phyloP scores from a whole-genome alignment of 202 grass and related monocot genomes.

The Setaria viridis region DNA sequence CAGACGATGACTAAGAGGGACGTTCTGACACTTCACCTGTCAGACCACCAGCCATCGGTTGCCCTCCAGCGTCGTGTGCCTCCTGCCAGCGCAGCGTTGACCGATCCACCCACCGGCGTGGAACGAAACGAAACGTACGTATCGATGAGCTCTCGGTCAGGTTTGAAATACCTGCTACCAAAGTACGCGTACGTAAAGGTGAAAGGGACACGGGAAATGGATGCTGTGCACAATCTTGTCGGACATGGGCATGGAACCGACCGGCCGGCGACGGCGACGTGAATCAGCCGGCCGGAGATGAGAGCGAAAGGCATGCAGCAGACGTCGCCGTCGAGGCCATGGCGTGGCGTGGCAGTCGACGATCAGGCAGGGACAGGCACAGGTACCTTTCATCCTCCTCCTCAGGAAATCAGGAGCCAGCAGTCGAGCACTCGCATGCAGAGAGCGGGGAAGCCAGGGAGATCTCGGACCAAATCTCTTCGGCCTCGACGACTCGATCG shows the following conservation, averaged over 20 bases:
- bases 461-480: background rate
- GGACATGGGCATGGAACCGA: background rate
- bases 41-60: background rate
- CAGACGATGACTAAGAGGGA: background rate
- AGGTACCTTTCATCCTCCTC: too few species aligned
- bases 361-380: background rate
- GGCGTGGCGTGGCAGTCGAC: background rate
- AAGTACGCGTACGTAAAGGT: background rate
- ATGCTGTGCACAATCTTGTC: constrained; percentile 13
- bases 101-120: background rate
- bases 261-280: background rate
- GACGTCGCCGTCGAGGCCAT: background rate
- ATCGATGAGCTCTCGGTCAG: background rate
- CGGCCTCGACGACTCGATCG: background rate
- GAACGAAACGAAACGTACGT: background rate
- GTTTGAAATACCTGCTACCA: background rate
- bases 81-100: constrained; percentile 28
- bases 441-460: background rate
- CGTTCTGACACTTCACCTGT: constrained; percentile 34
- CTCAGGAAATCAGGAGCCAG: background rate
- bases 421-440: constrained; percentile 4
- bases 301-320: background rate
- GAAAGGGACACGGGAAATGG: background rate
- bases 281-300: background rate
- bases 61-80: background rate